Percentiles rank a stretch among this genome's conserved stretches.
Evolutionary conservation across 2,329 filamentous ascomycete genomes (phyloP).

Genomic region (Ophiostoma quercus): DNA sequence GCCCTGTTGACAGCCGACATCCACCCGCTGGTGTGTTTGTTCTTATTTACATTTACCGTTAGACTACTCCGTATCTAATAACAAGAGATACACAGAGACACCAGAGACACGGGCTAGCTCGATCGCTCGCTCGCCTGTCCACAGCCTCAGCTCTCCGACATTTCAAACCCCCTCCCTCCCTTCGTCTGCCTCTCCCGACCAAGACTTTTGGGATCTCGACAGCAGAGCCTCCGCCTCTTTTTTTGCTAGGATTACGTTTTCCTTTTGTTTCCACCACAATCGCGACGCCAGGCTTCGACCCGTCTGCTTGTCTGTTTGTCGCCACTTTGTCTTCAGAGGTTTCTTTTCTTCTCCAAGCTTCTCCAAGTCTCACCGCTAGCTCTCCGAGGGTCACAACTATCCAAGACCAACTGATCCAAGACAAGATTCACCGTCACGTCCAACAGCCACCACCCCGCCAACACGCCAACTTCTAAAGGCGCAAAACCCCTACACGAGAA

Average conservation of each 20-base stretch:
- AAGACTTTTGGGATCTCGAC: background rate
- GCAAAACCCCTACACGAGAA: background rate
- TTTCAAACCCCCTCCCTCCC: constrained; percentile 7
- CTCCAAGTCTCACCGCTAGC: constrained; percentile 11
- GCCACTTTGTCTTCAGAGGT: background rate
- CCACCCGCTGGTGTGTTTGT: background rate
- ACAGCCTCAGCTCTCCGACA: constrained; percentile 14
- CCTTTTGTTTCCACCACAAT: background rate
- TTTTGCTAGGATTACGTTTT: background rate
- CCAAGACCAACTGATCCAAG: background rate
- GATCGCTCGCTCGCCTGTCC: constrained; percentile 11
- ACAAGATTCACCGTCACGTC: constrained; percentile 1
- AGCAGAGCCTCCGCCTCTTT: background rate
- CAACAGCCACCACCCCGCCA: background rate
- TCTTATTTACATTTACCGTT: constrained; percentile 11
- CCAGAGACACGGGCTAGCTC: background rate
- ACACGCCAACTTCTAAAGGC: background rate
- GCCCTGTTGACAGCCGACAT: background rate
- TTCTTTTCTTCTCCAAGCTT: background rate
- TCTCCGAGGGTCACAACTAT: background rate
- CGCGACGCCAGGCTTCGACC: background rate
- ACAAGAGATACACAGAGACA: background rate
- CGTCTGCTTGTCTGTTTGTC: background rate
- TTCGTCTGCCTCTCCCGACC: background rate
- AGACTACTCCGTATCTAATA: constrained; percentile 9